Evolutionary conservation across 1,284 basidiomycete genomes (phyloP), one percentile per base, ranked within the genome.

Genomic region (Sanghuangporus baumii): DNA sequence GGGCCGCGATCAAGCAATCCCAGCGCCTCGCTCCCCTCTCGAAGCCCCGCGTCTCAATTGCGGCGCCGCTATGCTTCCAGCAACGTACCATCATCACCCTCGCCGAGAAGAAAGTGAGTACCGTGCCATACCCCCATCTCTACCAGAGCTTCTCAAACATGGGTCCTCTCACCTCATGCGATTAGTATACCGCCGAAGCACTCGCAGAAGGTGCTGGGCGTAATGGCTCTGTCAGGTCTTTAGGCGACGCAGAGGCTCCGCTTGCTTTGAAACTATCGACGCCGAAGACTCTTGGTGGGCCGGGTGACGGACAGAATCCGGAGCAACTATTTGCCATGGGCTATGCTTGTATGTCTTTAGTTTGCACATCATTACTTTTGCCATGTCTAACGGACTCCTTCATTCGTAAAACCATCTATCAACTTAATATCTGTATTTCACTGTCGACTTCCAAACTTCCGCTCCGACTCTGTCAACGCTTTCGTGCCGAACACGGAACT

Each of bases 271-370:
- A 78, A 48, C 75, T 86, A n/a, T 76, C 79, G 5, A 69, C 67
- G 14, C 85, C 84, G 6, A 83, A 80, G 65, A 81, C 77, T 54
- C 69, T 86, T 46, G 84, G 84, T 34, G 85, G 84, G 9, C 70
- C 71, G 5, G 84, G 84, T 18, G 74, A 81, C 16, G 84, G 84
- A 26, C 73, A 82, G 65, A 86, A 86, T 66, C 84, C 85, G 0
- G 84, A 87, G 66, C 84, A 87, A 66, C 75, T 87, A 50, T 86
- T 87, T 62, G 84, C 84, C 4, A 81, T 84, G 78, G 84, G 85
- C 16, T 87, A 87, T 64, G 74, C 78, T 36, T 76, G 79, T 79
- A 67, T 52, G 76, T 66, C 3, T 31, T 31, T 14, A 3, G 64
- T 48, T 62, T 34, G 6, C 52, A 6, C 26, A 31, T 31, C 5